Base-by-base conservation (phyloP, 768 basidiomycete genomes). In the Tylopilus subfusipes region DNA sequence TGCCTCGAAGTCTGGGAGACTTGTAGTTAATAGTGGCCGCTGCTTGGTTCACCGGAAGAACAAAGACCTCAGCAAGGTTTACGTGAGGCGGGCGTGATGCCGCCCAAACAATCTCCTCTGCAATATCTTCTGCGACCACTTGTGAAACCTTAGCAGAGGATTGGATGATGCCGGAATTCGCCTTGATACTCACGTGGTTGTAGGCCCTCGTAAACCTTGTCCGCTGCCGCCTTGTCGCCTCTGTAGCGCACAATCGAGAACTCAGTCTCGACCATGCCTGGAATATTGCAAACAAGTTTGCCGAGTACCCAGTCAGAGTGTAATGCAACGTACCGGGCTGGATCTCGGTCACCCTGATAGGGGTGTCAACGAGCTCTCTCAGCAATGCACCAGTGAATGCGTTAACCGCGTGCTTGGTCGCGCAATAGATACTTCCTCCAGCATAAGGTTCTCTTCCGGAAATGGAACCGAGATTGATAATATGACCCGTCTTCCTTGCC, bases 21-120 rank as follows among this genome's bases (percentile, higher is more conserved):
- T 82, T 76, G 72, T 86, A 85, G 60, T 74, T 81, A 60, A 89
- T 68, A 22, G 78, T 83, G 24, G 86, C 80, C 56, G 80, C 76
- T 31, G 90, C 90, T 73, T 92, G 90, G 67, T 90, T 90, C 29
- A 86, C 85, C 2, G 90, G 90, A 61, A 90, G 81, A 42, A 92
- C 78, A 52, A 83, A 81, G 12, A 90, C 72, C 64, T 93, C 88
- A 1, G 91, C 93, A 40, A 98, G 79, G 67, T 98, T 94, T 42
- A 98, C 91, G 65, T 96, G 95, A 38, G 90, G 78, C 12, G 95
- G 95, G 39, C 95, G 85, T 12, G 89, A 80, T 19, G 97, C 96
- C 14, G 86, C 86, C 96, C 96, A 99, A 19, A 96, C 93, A 64
- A 99, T 95, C 72, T 98, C 94, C 69, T 99, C 97, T 1, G 97